Conservation (phyloP, 441 rosid genomes). For the Manihot esculenta region DNA sequence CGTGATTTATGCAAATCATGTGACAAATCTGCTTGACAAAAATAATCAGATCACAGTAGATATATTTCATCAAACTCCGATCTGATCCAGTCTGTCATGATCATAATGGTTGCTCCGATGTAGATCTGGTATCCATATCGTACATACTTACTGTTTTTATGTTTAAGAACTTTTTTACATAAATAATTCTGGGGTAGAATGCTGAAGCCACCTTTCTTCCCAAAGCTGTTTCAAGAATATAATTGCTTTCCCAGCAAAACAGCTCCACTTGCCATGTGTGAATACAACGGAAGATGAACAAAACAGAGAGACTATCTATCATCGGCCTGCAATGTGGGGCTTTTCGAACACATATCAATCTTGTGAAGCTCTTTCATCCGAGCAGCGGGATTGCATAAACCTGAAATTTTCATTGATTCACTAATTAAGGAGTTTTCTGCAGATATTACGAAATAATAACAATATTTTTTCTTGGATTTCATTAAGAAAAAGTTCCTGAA, state of each 20-base stretch:
- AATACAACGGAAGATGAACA: not conserved
- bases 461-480: not conserved
- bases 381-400: conserved; percentile 61
- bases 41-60: too few species aligned
- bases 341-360: conserved; percentile 61
- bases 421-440: not conserved
- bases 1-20: too few species aligned
- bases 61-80: too few species aligned
- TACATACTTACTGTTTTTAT: not conserved
- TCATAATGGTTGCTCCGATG: too few species aligned
- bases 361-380: conserved; percentile 67
- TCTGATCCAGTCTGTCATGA: too few species aligned
- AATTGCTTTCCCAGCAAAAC: not conserved
- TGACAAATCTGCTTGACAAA: too few species aligned
- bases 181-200: not conserved
- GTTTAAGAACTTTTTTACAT: too few species aligned
- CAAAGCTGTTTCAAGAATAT: not conserved
- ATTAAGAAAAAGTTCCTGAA: not conserved
- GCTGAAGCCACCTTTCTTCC: not conserved
- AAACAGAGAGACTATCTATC: conserved; percentile 28
- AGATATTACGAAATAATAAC: not conserved
- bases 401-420: conserved; percentile 33
- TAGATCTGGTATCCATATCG: not conserved
- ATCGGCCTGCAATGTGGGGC: conserved; percentile 64
- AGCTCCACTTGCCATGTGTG: too few species aligned